Conservation (phyloP, 371 early-diverging fungal genomes). For the Cokeromyces recurvatus region DNA sequence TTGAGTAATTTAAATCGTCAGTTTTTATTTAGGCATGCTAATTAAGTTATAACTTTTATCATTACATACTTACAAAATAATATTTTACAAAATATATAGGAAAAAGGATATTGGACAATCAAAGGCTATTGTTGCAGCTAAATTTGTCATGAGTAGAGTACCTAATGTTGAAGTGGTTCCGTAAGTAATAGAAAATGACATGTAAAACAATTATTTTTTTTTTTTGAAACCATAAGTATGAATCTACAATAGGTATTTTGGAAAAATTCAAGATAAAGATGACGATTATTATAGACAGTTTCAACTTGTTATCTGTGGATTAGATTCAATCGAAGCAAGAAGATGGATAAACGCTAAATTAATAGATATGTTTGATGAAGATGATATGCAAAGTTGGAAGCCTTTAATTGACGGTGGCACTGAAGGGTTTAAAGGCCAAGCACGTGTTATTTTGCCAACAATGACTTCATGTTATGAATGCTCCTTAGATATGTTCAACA, state of each 20-base stretch:
- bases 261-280: constrained; percentile 92
- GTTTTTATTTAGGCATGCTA: constrained; percentile 82
- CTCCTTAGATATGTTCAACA: constrained; percentile 73
- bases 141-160: constrained; percentile 81
- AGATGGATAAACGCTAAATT: constrained; percentile 95
- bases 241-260: constrained; percentile 55
- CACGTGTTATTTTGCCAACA: constrained; percentile 84
- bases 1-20: constrained; percentile 98
- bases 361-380: constrained; percentile 69
- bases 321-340: constrained; percentile 94
- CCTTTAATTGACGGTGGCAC: constrained; percentile 96
- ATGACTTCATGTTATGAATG: constrained; percentile 84
- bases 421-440: constrained; percentile 95
- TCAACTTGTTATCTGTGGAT: constrained; percentile 85
- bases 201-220: not conserved
- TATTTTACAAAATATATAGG: constrained; percentile 20
- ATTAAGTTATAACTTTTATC: not conserved
- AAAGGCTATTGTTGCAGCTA: constrained; percentile 87
- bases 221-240: not conserved
- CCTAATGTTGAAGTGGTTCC: constrained; percentile 79
- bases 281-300: constrained; percentile 89
- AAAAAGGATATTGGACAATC: constrained; percentile 76
- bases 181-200: too few relatives aligned
- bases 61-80: not conserved
- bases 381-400: constrained; percentile 62